Base-by-base conservation (phyloP, 192 early-diverging fungal genomes). In the Podila epicladia region DNA sequence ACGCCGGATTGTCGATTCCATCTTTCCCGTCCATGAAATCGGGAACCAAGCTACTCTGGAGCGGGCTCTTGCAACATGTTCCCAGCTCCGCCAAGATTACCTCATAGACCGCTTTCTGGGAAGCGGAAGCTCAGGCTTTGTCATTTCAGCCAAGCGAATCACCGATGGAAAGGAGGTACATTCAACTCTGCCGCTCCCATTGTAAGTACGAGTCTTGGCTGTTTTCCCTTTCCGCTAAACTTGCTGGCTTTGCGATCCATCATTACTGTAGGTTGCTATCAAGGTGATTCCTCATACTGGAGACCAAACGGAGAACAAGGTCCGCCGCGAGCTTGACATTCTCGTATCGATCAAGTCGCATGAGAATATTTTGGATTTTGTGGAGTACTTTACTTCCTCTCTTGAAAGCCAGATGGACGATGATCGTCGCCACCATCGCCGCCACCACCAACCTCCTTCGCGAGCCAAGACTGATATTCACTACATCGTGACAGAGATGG, bases 101-200 rank as follows among this genome's bases (percentile, higher is more conserved):
- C 28, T 59, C 29, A 49, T 70, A 2, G 68, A 51, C 4, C 68
- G 68, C 20, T 33, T 70, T 28, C 22, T 70, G 29, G 68, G 68
- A 9, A 70, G 68, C 59, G 68, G 68, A 5, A 70, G 58, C 45
- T 70, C 68, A 20, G 68, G 68, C 38, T 70, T 70, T 62, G 68
- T 70, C 1, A 4, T 70, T 5, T 70, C 68, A 9, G 68, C 68
- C 19, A 59, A 59, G n/a, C 45, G 68, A 13, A 35, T 70, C 58
- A 35, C 37, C 11, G 59, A 70, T 49, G 68, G 68, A 17, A 41
- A 51, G 29, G 68, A 70, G 26, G 68, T 62, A 70, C 1, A 58
- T 41, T 45, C 33, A 50, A n/a, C 4, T 12, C 32, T 53, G 9
- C 22, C 7, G 19, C 11, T 45, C 13, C n/a, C 4, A 9, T 63